Conservation (phyloP, 768 basidiomycete genomes). For the Podaxis rugospora region DNA sequence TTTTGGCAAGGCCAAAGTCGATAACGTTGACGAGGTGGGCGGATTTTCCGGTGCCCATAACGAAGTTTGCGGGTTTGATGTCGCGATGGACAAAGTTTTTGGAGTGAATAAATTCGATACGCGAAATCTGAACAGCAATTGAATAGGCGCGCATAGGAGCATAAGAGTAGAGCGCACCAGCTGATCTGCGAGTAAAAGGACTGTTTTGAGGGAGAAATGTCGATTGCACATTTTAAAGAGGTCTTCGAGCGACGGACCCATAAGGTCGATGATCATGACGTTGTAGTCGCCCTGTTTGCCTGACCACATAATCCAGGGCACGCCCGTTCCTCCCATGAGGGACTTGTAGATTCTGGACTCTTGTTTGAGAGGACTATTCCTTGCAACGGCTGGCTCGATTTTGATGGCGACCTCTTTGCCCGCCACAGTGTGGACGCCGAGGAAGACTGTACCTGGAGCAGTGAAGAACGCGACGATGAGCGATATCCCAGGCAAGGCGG, state of each 20-base stretch:
- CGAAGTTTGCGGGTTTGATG: constrained; percentile 98
- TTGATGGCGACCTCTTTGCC: constrained; percentile 86
- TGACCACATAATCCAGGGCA: constrained; percentile 91
- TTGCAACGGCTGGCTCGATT: constrained; percentile 59
- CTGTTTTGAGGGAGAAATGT: constrained; percentile 92
- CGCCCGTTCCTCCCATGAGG: constrained; percentile 83
- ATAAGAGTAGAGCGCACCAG: constrained; percentile 52
- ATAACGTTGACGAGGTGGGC: constrained; percentile 84
- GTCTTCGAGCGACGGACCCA: constrained; percentile 87
- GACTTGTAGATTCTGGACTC: constrained; percentile 92
- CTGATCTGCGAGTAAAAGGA: constrained; percentile 91
- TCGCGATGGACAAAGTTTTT: constrained; percentile 95
- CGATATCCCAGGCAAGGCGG: neutral
- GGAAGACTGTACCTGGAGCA: constrained; percentile 64
- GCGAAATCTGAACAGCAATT: constrained; percentile 62
- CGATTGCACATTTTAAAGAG: constrained; percentile 87
- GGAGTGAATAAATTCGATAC: constrained; percentile 95
- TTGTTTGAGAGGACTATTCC: constrained; percentile 72
- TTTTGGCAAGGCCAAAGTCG: constrained; percentile 83
- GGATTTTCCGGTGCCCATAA: constrained; percentile 73
- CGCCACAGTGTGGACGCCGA: constrained; percentile 75
- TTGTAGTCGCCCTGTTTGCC: constrained; percentile 93
- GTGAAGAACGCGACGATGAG: constrained; percentile 5
- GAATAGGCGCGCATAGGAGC: neutral
- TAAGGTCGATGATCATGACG: constrained; percentile 95